Base-by-base conservation (phyloP, 805 yeast species). In the Candida piceae region DNA sequence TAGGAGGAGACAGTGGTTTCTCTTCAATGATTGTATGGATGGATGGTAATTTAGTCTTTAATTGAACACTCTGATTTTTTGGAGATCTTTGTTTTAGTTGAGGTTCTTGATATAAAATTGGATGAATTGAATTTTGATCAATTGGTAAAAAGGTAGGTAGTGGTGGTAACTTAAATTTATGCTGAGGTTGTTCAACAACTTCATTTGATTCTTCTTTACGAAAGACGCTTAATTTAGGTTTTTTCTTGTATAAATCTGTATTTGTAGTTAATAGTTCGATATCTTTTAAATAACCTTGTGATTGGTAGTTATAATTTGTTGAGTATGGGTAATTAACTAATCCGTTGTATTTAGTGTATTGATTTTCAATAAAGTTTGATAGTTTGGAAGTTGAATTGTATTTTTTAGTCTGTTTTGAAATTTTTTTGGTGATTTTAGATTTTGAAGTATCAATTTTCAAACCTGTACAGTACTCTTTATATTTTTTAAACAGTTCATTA, bases 281-380 rank as follows among this genome's bases (percentile, higher is more conserved):
- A 50, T 74, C 78, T 28, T 60, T 63, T 50, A 72, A 53, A 46
- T 72, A 73, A 2, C 77, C 72, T 34, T 64, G 50, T 38, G 64
- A 61, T 50, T 72, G 67, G 48, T 72, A 72, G 13, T 74, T 67
- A 50, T 73, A 72, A 46, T 73, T 72, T 18, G 70, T 67, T 45
- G 72, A 73, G 53, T 68, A 74, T 4, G 80, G 80, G 49, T 71
- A 74, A 50, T 72, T 69, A 7, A 58, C 52, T 18, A 61, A 40
- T 4, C 58, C 56, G 30, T 51, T 44, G 36, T 42, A 46, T 17
- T 44, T 42, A 21, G 32, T 34, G 40, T 45, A 50, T 31, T 52
- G 58, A 24, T 41, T 40, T 26, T 53, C 55, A 18, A 58, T 48
- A 25, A 53, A 51, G 4, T 40, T 37, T 6, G 58, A 41, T 6